Evolutionary conservation across 495 filamentous ascomycete species (phyloP).

Genomic region (Corynascus novoguineensis): DNA sequence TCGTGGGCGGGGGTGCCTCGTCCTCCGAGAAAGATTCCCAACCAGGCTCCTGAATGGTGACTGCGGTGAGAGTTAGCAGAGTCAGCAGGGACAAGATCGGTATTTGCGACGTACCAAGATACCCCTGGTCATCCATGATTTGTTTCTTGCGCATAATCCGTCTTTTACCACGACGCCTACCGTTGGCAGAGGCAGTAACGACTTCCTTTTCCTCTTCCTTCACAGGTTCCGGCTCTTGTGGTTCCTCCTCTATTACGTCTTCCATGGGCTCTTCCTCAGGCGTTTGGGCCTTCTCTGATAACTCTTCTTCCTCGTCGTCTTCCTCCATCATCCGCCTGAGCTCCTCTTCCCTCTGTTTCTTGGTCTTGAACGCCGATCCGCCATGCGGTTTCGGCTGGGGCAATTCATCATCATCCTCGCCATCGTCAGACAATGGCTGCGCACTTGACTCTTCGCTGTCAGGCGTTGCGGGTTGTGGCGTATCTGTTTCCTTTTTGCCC

Average conservation of each 20-base stretch:
- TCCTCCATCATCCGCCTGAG: constrained; percentile 85
- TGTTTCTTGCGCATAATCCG: constrained; percentile 87
- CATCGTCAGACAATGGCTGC: constrained; percentile 68
- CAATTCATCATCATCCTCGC: constrained; percentile 58
- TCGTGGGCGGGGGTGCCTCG: constrained; percentile 50
- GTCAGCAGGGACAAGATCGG: background rate
- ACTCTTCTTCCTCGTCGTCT: constrained; percentile 50
- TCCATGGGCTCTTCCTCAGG: constrained; percentile 20
- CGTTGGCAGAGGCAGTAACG: constrained; percentile 51
- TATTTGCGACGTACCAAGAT: constrained; percentile 60
- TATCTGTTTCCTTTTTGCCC: constrained; percentile 41
- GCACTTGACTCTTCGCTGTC: constrained; percentile 52
- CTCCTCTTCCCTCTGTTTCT: constrained; percentile 65
- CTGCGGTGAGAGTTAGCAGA: constrained; percentile 41
- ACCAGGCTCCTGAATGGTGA: constrained; percentile 77
- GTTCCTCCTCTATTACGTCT: constrained; percentile 29
- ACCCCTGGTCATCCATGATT: constrained; percentile 87
- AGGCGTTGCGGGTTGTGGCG: constrained; percentile 39
- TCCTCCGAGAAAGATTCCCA: constrained; percentile 99
- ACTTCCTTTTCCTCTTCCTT: constrained; percentile 50
- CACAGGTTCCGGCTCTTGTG: constrained; percentile 27
- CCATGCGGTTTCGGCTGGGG: constrained; percentile 34
- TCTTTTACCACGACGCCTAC: constrained; percentile 72
- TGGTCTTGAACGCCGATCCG: constrained; percentile 46
- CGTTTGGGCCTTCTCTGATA: constrained; percentile 36